These are phyloP conservation scores for Trypanosoma vivax DNA, from an alignment of 208 protist genomes.

Conservation along the genomic window DNA sequence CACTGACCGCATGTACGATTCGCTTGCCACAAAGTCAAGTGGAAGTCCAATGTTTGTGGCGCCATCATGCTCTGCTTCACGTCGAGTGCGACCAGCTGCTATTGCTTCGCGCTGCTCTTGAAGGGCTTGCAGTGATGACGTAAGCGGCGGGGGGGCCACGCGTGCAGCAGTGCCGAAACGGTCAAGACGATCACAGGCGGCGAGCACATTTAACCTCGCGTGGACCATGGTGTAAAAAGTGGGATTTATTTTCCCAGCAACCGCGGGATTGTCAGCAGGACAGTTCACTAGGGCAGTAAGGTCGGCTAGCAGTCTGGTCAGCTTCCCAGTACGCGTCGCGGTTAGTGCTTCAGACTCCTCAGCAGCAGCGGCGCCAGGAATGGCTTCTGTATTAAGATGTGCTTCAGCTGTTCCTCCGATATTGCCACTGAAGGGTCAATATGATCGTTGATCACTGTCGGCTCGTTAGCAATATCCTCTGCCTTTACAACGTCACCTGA, in stretches of 20 bases:
- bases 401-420: too few relatives aligned
- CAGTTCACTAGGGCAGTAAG: constrained; percentile 16
- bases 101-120: constrained; percentile 20
- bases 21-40: constrained; percentile 65
- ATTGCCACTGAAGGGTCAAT: too few relatives aligned
- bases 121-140: constrained; percentile 42
- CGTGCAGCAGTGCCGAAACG: constrained; percentile 30
- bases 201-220: constrained; percentile 68
- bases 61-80: constrained; percentile 7
- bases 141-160: constrained; percentile 41
- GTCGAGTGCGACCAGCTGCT: constrained; percentile 4
- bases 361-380: neutral
- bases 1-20: constrained; percentile 58
- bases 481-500: too few relatives aligned
- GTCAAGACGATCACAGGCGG: constrained; percentile 54
- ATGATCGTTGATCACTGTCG: too few relatives aligned
- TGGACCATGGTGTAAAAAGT: constrained; percentile 79
- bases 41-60: constrained; percentile 35
- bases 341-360: neutral
- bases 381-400: too few relatives aligned
- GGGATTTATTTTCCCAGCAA: constrained; percentile 27
- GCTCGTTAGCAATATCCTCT: too few relatives aligned
- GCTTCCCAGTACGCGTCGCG: neutral
- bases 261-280: constrained; percentile 1
- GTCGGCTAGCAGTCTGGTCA: constrained; percentile 10